These are phyloP conservation scores for Pseudopyricularia javanii DNA, from an alignment of 2,329 filamentous ascomycete genomes.

Conservation along the genomic window DNA sequence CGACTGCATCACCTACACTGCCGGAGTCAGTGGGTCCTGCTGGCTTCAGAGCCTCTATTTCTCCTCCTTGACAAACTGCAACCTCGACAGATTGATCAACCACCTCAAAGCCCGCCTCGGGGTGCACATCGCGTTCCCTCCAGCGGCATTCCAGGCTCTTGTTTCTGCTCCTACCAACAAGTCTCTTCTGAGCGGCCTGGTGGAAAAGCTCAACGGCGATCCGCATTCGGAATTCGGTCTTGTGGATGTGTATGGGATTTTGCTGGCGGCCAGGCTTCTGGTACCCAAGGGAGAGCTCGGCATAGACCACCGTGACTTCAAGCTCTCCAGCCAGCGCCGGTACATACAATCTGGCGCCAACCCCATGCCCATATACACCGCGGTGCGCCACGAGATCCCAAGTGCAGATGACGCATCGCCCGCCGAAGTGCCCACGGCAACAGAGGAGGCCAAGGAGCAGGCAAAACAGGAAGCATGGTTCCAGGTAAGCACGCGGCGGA, in stretches of 20 bases:
- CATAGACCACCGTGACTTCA: constrained; percentile 68
- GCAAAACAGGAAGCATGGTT: constrained; percentile 72
- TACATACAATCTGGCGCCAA: constrained; percentile 68
- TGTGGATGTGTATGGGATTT: constrained; percentile 83
- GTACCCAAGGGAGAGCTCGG: constrained; percentile 76
- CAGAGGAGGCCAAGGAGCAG: constrained; percentile 37
- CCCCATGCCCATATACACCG: constrained; percentile 89
- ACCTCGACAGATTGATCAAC: constrained; percentile 58
- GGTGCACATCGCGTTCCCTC: constrained; percentile 87
- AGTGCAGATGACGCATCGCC: constrained; percentile 32
- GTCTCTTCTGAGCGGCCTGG: constrained; percentile 71
- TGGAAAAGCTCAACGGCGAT: constrained; percentile 84
- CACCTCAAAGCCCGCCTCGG: constrained; percentile 79
- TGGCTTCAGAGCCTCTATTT: constrained; percentile 88
- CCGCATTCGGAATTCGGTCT: constrained; percentile 72
- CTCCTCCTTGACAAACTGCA: constrained; percentile 60
- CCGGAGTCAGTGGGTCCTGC: constrained; percentile 89
- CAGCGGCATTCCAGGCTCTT: constrained; percentile 66
- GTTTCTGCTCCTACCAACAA: constrained; percentile 90
- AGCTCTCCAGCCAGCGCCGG: constrained; percentile 74
- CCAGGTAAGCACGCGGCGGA: constrained; percentile 29
- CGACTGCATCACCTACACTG: constrained; percentile 89
- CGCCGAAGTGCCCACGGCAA: constrained; percentile 15
- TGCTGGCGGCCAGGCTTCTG: constrained; percentile 73
- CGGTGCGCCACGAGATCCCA: constrained; percentile 90